Conservation (phyloP, 805 yeast genomes). For the Yamadazyma insecticola region DNA sequence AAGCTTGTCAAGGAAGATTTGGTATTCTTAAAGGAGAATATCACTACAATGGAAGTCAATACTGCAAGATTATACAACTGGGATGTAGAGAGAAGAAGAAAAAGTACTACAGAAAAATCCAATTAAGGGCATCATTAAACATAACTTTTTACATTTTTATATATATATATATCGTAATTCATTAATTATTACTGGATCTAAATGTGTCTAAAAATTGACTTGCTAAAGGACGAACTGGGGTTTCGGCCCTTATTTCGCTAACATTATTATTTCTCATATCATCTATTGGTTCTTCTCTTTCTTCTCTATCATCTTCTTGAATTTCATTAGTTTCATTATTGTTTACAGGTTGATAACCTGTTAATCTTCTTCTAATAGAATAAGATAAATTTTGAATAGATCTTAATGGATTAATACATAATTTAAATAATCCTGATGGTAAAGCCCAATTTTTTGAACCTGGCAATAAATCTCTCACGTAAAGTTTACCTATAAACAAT, state of each 20-base stretch:
- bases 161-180: slow-evolving; percentile 17
- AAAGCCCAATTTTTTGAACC: slow-evolving; percentile 32
- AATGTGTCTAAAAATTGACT: slow-evolving; percentile 59
- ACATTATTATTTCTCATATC: slow-evolving; percentile 8
- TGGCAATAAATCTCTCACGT: slow-evolving; percentile 30
- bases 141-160: neutral
- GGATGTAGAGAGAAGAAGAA: slow-evolving; percentile 74
- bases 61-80: slow-evolving; percentile 88
- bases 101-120: too few relatives aligned
- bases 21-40: slow-evolving; percentile 79
- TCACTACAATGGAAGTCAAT: slow-evolving; percentile 97
- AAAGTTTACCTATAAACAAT: slow-evolving; percentile 31
- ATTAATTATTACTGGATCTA: slow-evolving; percentile 15
- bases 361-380: slow-evolving; percentile 2
- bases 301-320: slow-evolving; percentile 23
- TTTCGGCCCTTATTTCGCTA: slow-evolving; percentile 43
- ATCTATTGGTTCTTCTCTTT: slow-evolving; percentile 8
- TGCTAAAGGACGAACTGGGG: slow-evolving; percentile 59
- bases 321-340: slow-evolving; percentile 14
- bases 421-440: slow-evolving; percentile 21
- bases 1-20: slow-evolving; percentile 72
- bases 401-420: slow-evolving; percentile 24
- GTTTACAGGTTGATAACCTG: slow-evolving; percentile 3
- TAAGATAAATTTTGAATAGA: neutral
- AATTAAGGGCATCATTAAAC: too few relatives aligned